Evolutionary conservation across 2,329 filamentous ascomycete species (phyloP).

Genomic region (Claviceps cyperi): DNA sequence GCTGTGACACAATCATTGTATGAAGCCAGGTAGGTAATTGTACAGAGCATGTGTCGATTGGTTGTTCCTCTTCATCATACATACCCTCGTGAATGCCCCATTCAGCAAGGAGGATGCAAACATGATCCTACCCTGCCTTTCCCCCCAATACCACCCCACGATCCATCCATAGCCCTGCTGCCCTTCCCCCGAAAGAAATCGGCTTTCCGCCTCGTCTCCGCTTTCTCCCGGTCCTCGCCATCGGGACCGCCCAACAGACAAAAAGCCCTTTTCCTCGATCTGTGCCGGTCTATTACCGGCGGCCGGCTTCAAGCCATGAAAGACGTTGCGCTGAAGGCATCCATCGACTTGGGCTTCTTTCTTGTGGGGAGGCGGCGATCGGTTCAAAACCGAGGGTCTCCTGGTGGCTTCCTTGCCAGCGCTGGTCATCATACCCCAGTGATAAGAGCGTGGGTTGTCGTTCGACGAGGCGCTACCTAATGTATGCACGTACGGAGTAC

Average conservation of each 20-base stretch:
- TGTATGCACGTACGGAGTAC: no score
- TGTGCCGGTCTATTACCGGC: background rate
- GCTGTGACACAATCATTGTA: no score
- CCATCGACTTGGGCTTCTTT: background rate
- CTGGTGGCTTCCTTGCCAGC: no score
- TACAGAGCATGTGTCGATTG: no score
- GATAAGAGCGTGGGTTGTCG: no score
- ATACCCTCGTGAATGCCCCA: background rate
- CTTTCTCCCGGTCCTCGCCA: background rate
- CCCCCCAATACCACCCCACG: background rate
- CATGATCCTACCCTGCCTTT: background rate
- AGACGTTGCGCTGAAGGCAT: background rate
- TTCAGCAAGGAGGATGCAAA: background rate
- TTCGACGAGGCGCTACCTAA: no score
- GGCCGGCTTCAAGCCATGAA: background rate
- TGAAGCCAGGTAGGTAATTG: no score
- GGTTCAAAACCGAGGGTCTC: no score
- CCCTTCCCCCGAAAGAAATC: background rate
- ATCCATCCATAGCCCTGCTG: background rate
- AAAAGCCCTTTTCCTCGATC: background rate
- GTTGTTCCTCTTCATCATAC: no score
- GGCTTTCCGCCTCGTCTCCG: background rate
- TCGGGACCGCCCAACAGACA: no score
- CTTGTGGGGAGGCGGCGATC: background rate
- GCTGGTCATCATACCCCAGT: no score